phyloP scores from a whole-genome alignment of 129 eudicot species.

The Lonicera japonica region DNA sequence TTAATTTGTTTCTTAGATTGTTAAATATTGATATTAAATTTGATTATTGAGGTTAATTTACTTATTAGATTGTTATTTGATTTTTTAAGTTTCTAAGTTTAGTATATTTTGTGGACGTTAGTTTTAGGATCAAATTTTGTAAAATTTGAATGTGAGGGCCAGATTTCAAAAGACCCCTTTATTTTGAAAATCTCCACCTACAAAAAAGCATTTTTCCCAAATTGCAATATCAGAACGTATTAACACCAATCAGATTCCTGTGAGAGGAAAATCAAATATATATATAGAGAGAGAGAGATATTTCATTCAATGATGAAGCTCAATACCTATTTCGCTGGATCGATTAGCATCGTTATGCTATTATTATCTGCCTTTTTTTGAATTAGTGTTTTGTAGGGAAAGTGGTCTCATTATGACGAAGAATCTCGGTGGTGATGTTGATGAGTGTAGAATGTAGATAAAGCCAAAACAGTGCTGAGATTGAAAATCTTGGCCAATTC shows the following conservation, averaged over 20 bases:
- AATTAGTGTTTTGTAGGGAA: constrained; percentile 13
- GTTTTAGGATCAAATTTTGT: too few relatives aligned
- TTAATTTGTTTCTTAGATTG: too few relatives aligned
- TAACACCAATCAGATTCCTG: background rate
- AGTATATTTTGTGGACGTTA: too few relatives aligned
- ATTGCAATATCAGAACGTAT: background rate
- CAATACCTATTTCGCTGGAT: background rate
- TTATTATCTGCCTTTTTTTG: background rate
- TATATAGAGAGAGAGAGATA: too few relatives aligned
- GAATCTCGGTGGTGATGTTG: constrained; percentile 10
- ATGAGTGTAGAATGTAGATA: constrained; percentile 13
- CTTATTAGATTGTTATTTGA: too few relatives aligned
- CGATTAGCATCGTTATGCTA: background rate
- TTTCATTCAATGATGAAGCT: background rate
- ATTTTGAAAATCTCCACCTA: too few relatives aligned
- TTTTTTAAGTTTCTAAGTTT: too few relatives aligned
- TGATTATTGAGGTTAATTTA: too few relatives aligned
- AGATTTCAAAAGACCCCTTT: too few relatives aligned
- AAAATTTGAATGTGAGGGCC: too few relatives aligned
- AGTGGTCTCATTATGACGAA: constrained; percentile 5
- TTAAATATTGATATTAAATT: too few relatives aligned
- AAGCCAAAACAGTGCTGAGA: constrained; percentile 1
- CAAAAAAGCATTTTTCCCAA: background rate
- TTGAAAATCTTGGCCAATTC: constrained; percentile 47
- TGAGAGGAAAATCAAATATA: background rate